Conservation (phyloP, 805 yeast species). For the Pichia manshurica region DNA sequence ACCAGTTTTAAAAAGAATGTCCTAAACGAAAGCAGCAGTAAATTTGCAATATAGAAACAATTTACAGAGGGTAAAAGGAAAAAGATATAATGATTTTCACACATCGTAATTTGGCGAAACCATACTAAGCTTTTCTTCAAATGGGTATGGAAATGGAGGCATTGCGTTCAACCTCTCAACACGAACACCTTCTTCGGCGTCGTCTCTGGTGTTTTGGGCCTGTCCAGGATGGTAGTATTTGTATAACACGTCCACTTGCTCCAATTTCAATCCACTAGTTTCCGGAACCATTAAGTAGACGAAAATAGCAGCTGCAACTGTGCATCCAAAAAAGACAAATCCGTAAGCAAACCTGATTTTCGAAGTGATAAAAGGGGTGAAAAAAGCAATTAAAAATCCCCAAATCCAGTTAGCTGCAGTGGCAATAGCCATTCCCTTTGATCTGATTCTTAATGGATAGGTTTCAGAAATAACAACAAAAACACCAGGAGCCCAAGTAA, state of each 20-base stretch:
- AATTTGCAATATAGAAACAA: too few relatives aligned
- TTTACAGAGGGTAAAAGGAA: too few relatives aligned
- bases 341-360: slow-evolving; percentile 51
- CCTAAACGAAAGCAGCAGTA: too few relatives aligned
- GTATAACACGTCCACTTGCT: slow-evolving; percentile 48
- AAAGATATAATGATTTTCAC: not conserved
- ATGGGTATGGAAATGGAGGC: not conserved
- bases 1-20: too few relatives aligned
- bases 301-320: slow-evolving; percentile 44
- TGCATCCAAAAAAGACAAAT: slow-evolving; percentile 30
- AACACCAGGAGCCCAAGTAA: slow-evolving; percentile 70
- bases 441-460: slow-evolving; percentile 60
- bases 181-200: not conserved
- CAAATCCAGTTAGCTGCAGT: slow-evolving; percentile 62
- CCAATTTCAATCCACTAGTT: slow-evolving; percentile 49
- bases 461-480: slow-evolving; percentile 63
- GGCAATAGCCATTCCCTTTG: slow-evolving; percentile 59
- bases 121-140: not conserved
- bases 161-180: not conserved
- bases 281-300: slow-evolving; percentile 47
- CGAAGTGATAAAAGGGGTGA: slow-evolving; percentile 47
- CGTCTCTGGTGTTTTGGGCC: slow-evolving; percentile 8
- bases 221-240: slow-evolving; percentile 23
- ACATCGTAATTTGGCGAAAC: not conserved
- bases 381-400: slow-evolving; percentile 49